phyloP scores from a whole-genome alignment of 495 filamentous ascomycete genomes.

The Evansstolkia leycettana region DNA sequence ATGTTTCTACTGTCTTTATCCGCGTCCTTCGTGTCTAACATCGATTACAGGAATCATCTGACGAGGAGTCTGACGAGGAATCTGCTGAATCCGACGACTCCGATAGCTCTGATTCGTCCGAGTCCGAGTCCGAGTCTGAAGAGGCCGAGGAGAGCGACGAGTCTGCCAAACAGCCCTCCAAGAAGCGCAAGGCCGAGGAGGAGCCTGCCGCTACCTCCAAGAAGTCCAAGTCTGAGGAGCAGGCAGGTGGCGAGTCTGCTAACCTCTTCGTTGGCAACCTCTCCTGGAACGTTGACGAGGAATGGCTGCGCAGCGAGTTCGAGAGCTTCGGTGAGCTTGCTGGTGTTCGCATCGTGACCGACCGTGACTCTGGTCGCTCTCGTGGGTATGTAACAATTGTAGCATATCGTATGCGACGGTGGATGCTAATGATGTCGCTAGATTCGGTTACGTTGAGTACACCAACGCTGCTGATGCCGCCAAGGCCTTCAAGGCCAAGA shows the following conservation, averaged over 20 bases:
- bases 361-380: constrained; percentile 71
- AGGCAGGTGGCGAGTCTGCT: constrained; percentile 50
- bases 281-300: constrained; percentile 90
- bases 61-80: too few relatives aligned
- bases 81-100: constrained; percentile 16
- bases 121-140: constrained; percentile 42
- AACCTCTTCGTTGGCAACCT: constrained; percentile 90
- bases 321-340: constrained; percentile 67
- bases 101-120: constrained; percentile 23
- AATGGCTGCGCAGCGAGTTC: constrained; percentile 80
- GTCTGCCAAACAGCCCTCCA: constrained; percentile 39
- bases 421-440: constrained; percentile 21
- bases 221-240: constrained; percentile 67
- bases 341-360: constrained; percentile 69
- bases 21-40: constrained; percentile 1
- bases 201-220: constrained; percentile 53
- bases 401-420: constrained; percentile 1
- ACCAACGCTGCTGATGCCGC: constrained; percentile 51
- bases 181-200: constrained; percentile 86
- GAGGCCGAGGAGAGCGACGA: constrained; percentile 31
- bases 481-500: constrained; percentile 71
- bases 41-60: constrained; percentile 14
- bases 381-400: constrained; percentile 50
- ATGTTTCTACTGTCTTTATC: constrained; percentile 10
- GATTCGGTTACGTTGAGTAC: constrained; percentile 95